A percentile compares a stretch with the other conserved stretches of the same genome.
phyloP scores from a whole-genome alignment of 2,329 filamentous ascomycete species.

The Delphinella strobiligena region DNA sequence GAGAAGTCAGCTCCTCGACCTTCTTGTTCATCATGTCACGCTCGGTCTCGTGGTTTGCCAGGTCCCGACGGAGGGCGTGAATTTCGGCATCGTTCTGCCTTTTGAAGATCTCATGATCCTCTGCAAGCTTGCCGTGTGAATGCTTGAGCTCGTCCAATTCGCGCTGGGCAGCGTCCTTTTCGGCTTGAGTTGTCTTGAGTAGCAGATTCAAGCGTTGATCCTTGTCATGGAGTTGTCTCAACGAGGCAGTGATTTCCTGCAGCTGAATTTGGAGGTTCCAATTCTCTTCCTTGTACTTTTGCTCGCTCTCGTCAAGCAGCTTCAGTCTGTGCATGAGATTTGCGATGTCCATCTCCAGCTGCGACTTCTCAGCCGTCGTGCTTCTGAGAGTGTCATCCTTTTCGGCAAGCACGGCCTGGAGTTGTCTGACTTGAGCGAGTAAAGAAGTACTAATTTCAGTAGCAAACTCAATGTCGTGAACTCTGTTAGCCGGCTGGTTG shows the following conservation, averaged over 20 bases:
- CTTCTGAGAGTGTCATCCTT: conserved; percentile 77
- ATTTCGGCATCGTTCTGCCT: conserved; percentile 87
- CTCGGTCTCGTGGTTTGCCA: conserved; percentile 67
- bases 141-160: conserved; percentile 86
- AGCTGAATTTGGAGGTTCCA: conserved; percentile 92
- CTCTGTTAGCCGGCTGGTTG: conserved; percentile 76
- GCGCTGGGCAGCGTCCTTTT: conserved; percentile 67
- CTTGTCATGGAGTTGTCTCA: conserved; percentile 66
- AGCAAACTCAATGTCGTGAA: conserved; percentile 97
- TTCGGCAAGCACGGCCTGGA: conserved; percentile 75
- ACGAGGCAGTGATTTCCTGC: conserved; percentile 64
- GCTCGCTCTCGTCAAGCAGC: conserved; percentile 81
- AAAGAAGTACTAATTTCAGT: conserved; percentile 94
- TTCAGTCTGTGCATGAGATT: conserved; percentile 68
- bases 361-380: conserved; percentile 60
- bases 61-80: conserved; percentile 67
- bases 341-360: conserved; percentile 72
- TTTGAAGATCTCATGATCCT: conserved; percentile 64
- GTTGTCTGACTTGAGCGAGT: conserved; percentile 81
- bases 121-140: conserved; percentile 61
- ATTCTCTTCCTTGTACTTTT: conserved; percentile 95
- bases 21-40: conserved; percentile 67
- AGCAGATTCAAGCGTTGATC: conserved; percentile 70
- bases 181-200: conserved; percentile 55
- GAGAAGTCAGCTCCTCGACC: conserved; percentile 73